Evolutionary conservation across 2,329 filamentous ascomycete species (phyloP), one percentile per base, ranked within the genome.

Genomic region (Chrysosphaeria jannelii): DNA sequence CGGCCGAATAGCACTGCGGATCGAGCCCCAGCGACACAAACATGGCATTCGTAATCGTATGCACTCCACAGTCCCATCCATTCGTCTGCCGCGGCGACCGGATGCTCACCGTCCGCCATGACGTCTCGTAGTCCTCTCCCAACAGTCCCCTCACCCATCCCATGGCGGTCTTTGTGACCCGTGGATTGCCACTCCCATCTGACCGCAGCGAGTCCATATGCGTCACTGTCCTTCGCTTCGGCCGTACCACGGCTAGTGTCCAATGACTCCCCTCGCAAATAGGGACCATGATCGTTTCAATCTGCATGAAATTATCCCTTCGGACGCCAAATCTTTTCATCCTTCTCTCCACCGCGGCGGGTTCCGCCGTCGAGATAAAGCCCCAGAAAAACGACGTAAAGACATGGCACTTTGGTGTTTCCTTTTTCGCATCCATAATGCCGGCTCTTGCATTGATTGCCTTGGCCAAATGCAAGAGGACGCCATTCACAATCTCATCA

Each of bases 21-120:
- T 50, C 51, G 10, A 62, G 32, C 2, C 57, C 57, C 15, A 62
- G 35, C 0, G 53, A 47, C 17, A 63, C 34, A 26, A 62, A 70
- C 22, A 75, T 53, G 10, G 58, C 64, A 35, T 79, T 81, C 10
- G 70, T 58, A 31, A 74, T 61, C 9, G 66, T 59, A 37, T 75
- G 74, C 4, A 76, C 58, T n/a, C 72, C 72, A 33, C 72, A 79
- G 37, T 79, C 72, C 35, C 56, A 61, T 2, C 54, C 53, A 35
- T 79, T 79, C 13, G 44, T 48, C 39, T 79, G 71, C 3, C 31
- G 34, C 0, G 58, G 52, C 17, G 56, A 57, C 10, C 42, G 39
- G 21, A 53, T 47, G n/a, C 42, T 37, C 6, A 55, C 43, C 2
- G 49, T 44, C 13, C 39, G 46, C 71, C 71, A 79, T 13, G 17